A percentile compares a stretch with the other conserved stretches of the same genome.
These are phyloP conservation scores for Colletotrichum incanum DNA, from an alignment of 2,329 filamentous ascomycete genomes.

Conservation along the genomic window DNA sequence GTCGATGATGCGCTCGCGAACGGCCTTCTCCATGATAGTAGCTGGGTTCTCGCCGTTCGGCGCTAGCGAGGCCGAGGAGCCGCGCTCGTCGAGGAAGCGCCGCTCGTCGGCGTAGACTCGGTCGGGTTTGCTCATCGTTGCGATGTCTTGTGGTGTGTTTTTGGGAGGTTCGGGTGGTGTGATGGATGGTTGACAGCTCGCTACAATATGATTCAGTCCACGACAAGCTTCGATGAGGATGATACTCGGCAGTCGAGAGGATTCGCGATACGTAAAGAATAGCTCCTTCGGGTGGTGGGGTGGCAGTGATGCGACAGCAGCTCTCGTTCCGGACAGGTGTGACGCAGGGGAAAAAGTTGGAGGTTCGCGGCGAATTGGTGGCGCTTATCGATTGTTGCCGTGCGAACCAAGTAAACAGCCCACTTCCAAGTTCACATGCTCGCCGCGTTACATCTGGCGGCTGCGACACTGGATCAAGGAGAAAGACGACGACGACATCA, in stretches of 20 bases:
- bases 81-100: conserved; percentile 90
- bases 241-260: conserved; percentile 32
- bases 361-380: conserved; percentile 3
- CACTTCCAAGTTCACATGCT: conserved; percentile 23
- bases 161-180: conserved; percentile 37
- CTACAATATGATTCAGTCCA: conserved; percentile 24
- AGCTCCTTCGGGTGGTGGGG: conserved; percentile 11
- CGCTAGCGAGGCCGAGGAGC: conserved; percentile 81
- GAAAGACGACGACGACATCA: conserved; percentile 5
- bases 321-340: background rate
- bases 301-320: background rate
- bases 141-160: conserved; percentile 26
- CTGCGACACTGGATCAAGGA: conserved; percentile 16
- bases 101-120: conserved; percentile 85
- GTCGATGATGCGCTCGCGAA: conserved; percentile 95
- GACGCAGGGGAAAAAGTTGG: conserved; percentile 35
- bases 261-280: background rate
- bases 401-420: conserved; percentile 53
- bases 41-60: conserved; percentile 93
- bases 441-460: conserved; percentile 27
- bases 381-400: conserved; percentile 63
- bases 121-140: conserved; percentile 58
- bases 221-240: conserved; percentile 12
- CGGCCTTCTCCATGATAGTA: conserved; percentile 95
- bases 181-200: conserved; percentile 28